These are phyloP conservation scores for Symbiodinium pilosum DNA, from an alignment of 73 alveolate species.

Conservation along the genomic window DNA sequence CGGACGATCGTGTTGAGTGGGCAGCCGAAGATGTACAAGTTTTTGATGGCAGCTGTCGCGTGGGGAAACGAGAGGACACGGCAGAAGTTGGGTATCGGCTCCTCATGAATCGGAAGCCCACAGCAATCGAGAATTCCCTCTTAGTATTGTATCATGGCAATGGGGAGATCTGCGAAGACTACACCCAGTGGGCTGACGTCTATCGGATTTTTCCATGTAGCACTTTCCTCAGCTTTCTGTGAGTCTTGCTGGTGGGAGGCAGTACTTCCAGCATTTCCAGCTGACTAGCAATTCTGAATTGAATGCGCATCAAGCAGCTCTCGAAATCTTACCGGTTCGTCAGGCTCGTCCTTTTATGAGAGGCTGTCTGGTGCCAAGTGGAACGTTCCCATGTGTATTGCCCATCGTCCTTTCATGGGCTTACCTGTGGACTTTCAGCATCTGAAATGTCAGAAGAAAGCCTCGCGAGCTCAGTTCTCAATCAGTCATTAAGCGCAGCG, in stretches of 20 bases:
- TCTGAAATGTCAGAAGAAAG: no score
- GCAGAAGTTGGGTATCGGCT: conserved; percentile 37
- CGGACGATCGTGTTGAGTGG: not conserved
- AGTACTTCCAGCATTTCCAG: no score
- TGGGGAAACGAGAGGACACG: not conserved
- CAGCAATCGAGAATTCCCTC: not conserved
- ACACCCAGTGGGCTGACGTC: conserved; percentile 15
- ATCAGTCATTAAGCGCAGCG: no score
- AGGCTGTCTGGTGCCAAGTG: no score
- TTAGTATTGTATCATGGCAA: not conserved
- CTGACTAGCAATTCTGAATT: no score
- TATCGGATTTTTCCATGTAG: not conserved
- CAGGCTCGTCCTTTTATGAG: no score
- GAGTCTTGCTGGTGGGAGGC: not conserved
- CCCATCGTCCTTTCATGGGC: no score
- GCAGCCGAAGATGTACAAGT: not conserved
- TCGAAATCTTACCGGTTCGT: no score
- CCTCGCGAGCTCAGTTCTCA: no score
- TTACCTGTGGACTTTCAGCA: no score
- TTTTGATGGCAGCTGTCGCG: conserved; percentile 12
- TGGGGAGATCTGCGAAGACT: conserved; percentile 4
- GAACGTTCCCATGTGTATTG: no score
- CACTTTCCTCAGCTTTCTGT: not conserved
- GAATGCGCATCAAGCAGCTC: not conserved
- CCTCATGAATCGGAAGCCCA: not conserved